Evolutionary conservation across 1,284 basidiomycete genomes (phyloP), one percentile per base, ranked within the genome.

Genomic region (Tilletia setariae): DNA sequence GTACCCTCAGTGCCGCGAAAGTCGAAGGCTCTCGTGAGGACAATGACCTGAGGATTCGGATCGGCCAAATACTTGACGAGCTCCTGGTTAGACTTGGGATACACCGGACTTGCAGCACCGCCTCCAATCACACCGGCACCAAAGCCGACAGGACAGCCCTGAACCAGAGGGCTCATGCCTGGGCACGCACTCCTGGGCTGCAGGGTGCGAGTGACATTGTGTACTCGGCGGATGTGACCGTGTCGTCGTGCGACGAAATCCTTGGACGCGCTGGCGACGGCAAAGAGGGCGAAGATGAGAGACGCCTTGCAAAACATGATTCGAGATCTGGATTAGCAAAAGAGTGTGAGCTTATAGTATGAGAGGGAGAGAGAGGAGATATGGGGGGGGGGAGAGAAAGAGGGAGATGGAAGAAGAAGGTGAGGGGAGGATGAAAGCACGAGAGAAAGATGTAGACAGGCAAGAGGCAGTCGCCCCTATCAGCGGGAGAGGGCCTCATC

Each of bases 111-210:
- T n/a, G 80, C 77, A 43, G 68, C 78, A 9, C 84, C 83, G 32
- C 83, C 83, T 11, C 84, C 84, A 8, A 80, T 83, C 23, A 81
- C 83, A 21, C 75, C 74, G 1, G 82, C 76, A 15, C 81, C 85
- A 23, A 74, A 76, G 1, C 74, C 74, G 28, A 70, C 67, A 7
- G 74, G 69, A 25, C 67, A 63, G 65, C 53, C 56, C 2, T 32
- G 28, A 16, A 61, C 56, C 30, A 61, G 56, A 3, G 56, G 30
- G 56, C 56, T 61, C 28, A 61, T 11, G 15, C 56, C 56, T 11
- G 56, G 13, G 56, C 56, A 61, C 6, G 16, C 13, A 19, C n/a
- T 25, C 47, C n/a, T 49, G 8, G 47, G 11, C 23, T 28, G 51
- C n/a, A 21, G 21, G 51, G 28, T 21, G n/a, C 21, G 51, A 28